Evolutionary conservation across 139 green algal genomes (phyloP), one percentile per base, ranked within the genome.

Genomic region (Coccomyxa sp.): DNA sequence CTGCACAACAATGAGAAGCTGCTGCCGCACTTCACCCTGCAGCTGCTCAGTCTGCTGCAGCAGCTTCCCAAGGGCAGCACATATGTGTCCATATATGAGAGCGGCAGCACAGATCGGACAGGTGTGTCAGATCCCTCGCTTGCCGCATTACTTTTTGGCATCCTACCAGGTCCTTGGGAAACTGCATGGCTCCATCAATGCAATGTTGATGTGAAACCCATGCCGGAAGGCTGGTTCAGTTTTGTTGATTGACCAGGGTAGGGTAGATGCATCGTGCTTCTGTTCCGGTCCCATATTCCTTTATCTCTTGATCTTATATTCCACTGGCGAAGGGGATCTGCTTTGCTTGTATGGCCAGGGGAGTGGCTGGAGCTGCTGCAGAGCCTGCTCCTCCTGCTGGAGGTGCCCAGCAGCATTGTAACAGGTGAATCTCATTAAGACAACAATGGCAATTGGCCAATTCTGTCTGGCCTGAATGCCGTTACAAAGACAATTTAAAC

Each of bases 51-150:
- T 13, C 13, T 88, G 18, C 31, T 84, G 66, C 27, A 25, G 12
- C 27, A 28, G 7, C 17, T 83, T 13, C 83, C 81, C 16, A 10
- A 67, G 67, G 80, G 57, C 59, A 87, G 16, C 38, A 67, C 23
- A 13, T 83, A 78, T 16, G 75, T 93, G 23, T 91, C 86, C 18
- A 81, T 92, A 38, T 92, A 92, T 79, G 90, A 92, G 79, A 90
- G 85, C 68, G 89, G 89, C 51, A 93, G 89, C 87, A 83, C 58
- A 28, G 90, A 93, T 63, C 27, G 76, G 18, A 93, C 90, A 58
- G 31, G 83, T 86, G 32, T 57, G 25, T 82, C 71, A 1, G 66
- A 60, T 12, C 13, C 30, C 78, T 57, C 16, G 60, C 16, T 16
- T 68, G 60, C 60, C 15, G 60, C 60, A n/a, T 16, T 68, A 68